phyloP scores from a whole-genome alignment of 306 rosid genomes.

The Prunus davidiana region DNA sequence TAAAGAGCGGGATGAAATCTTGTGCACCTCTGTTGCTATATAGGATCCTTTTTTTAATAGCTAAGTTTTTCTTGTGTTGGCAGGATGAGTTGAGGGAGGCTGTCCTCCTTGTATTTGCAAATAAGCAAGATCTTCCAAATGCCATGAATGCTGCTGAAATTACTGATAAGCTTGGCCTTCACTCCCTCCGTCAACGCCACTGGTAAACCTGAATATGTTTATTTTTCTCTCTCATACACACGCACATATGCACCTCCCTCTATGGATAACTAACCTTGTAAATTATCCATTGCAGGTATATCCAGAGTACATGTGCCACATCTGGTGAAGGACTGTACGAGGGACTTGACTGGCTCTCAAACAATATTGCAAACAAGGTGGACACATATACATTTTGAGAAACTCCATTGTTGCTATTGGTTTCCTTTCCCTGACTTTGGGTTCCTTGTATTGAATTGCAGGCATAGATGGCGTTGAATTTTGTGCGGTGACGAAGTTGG shows the following conservation, averaged over 20 bases:
- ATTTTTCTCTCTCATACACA: too few relatives aligned
- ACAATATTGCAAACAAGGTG: constrained; percentile 83
- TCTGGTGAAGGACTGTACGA: constrained; percentile 89
- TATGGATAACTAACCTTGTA: not conserved
- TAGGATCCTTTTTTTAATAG: not conserved
- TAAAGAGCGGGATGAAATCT: not conserved
- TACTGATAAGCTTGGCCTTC: constrained; percentile 84
- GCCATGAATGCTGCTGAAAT: constrained; percentile 95
- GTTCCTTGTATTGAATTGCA: constrained; percentile 31
- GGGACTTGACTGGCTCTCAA: constrained; percentile 89
- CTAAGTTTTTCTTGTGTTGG: constrained; percentile 17
- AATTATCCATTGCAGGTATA: constrained; percentile 47
- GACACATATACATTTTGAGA: not conserved
- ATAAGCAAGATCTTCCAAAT: constrained; percentile 93
- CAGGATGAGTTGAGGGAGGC: constrained; percentile 92
- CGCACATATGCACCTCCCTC: not conserved
- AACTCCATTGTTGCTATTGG: not conserved
- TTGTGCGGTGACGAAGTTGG: constrained; percentile 20
- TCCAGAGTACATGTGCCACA: constrained; percentile 89
- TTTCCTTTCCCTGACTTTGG: constrained; percentile 1
- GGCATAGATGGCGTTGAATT: constrained; percentile 44
- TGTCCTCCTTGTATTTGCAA: constrained; percentile 80
- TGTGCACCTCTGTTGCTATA: not conserved
- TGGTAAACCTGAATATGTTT: constrained; percentile 38
- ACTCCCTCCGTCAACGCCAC: constrained; percentile 89